Evolutionary conservation across 140 eudicot genomes (phyloP).

Genomic region (Erigeron philadelphicus): DNA sequence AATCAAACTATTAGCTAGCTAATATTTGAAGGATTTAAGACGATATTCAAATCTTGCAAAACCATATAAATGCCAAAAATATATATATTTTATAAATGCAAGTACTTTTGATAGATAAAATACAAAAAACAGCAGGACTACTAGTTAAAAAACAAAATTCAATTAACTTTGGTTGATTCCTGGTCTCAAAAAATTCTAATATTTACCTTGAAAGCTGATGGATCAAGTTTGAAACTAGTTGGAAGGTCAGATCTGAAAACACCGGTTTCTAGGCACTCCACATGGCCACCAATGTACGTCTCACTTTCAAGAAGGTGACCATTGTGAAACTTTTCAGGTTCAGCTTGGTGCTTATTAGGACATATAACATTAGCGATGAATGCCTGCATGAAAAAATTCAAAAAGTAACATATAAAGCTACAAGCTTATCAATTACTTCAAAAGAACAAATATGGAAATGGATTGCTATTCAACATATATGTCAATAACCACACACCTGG

Average conservation of each 20-base stretch:
- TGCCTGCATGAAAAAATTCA: constrained; percentile 51
- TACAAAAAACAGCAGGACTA: no score
- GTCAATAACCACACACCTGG: constrained; percentile 50
- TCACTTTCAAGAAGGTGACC: constrained; percentile 90
- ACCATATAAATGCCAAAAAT: not conserved
- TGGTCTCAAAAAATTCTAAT: constrained; percentile 13
- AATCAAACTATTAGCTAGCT: constrained; percentile 4
- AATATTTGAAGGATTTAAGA: constrained; percentile 2
- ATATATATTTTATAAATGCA: not conserved
- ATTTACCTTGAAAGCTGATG: constrained; percentile 77
- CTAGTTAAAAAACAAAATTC: not conserved
- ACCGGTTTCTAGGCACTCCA: constrained; percentile 98
- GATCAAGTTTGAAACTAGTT: constrained; percentile 86
- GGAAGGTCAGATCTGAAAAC: constrained; percentile 99
- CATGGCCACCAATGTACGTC: constrained; percentile 99
- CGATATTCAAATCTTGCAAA: constrained; percentile 14
- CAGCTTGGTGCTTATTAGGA: constrained; percentile 97
- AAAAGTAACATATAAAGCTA: constrained; percentile 18
- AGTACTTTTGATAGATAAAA: no score
- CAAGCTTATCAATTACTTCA: not conserved
- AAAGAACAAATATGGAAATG: not conserved
- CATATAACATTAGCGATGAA: constrained; percentile 88
- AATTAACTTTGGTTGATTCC: not conserved
- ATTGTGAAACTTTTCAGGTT: constrained; percentile 79
- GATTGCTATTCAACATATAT: not conserved